Evolutionary conservation across 257 asterid genomes (phyloP).

Genomic region (Thymus quinquecostatus): DNA sequence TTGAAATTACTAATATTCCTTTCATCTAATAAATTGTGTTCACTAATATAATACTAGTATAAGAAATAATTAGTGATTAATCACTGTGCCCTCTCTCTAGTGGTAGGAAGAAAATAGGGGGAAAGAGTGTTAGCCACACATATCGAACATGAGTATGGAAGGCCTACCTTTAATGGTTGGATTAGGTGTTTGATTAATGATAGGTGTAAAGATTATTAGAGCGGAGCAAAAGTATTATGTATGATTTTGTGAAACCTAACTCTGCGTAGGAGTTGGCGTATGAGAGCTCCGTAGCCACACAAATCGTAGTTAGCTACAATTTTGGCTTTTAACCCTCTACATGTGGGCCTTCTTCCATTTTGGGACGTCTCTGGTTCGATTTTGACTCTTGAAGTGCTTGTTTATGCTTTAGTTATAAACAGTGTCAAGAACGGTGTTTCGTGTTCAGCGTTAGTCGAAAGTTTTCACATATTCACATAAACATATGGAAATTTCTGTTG

Average conservation of each 20-base stretch:
- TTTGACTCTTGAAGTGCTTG: neutral
- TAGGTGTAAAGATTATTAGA: slow-evolving; percentile 26
- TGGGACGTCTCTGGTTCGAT: neutral
- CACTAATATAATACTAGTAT: too few relatives aligned
- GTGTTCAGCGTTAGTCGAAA: too few relatives aligned
- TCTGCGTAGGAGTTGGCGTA: slow-evolving; percentile 32
- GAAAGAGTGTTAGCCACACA: neutral
- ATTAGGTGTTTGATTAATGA: neutral
- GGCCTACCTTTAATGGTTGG: neutral
- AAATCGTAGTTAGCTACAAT: neutral
- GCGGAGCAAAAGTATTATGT: slow-evolving; percentile 20
- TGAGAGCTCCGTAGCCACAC: slow-evolving; percentile 15
- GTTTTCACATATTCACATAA: too few relatives aligned
- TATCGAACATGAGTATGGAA: neutral
- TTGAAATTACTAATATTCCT: neutral
- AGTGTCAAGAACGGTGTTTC: too few relatives aligned
- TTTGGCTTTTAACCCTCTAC: slow-evolving; percentile 24
- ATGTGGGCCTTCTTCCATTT: neutral
- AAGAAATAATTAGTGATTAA: neutral
- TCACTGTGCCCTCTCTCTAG: neutral
- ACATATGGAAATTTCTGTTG: too few relatives aligned
- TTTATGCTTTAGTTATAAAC: too few relatives aligned
- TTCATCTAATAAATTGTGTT: neutral
- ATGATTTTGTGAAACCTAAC: slow-evolving; percentile 27
- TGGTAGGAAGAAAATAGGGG: neutral